Percentiles rank a stretch among this genome's conserved stretches.
These are phyloP conservation scores for Pythium dissimile DNA, from an alignment of 352 stramenopile genomes.

Conservation along the genomic window DNA sequence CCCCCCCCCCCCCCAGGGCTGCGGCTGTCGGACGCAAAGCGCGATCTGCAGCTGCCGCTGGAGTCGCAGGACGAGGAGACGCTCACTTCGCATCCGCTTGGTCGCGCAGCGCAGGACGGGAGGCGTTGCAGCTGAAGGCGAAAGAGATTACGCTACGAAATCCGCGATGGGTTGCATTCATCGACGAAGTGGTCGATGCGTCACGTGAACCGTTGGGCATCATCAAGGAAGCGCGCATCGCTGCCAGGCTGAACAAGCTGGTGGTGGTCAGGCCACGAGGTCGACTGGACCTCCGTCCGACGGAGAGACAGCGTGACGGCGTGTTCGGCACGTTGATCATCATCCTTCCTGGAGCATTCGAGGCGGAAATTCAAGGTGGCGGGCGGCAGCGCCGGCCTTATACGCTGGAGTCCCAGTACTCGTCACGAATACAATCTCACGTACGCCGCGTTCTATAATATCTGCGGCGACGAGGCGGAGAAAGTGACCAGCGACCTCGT, in stretches of 20 bases:
- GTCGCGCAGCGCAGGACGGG: background rate
- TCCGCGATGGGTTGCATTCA: background rate
- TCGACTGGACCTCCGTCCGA: background rate
- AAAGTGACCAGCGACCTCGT: background rate
- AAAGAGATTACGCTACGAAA: background rate
- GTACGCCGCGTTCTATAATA: background rate
- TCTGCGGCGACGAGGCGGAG: background rate
- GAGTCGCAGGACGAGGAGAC: background rate
- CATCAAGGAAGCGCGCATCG: background rate
- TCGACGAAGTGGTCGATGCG: background rate
- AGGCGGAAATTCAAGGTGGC: background rate
- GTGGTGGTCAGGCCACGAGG: background rate
- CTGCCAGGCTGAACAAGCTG: background rate
- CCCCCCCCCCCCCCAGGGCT: background rate
- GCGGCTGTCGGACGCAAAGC: background rate
- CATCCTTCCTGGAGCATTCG: background rate
- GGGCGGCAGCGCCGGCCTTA: background rate
- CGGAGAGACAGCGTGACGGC: background rate
- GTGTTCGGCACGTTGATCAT: constrained; percentile 2
- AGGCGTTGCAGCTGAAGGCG: background rate
- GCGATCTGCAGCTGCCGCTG: background rate
- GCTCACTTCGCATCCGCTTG: background rate
- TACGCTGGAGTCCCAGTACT: too few species aligned
- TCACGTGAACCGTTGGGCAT: background rate
- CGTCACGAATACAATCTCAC: background rate